Evolutionary conservation across 1,139 yeast species (phyloP).

Genomic region (Hyphopichia khmerensis): DNA sequence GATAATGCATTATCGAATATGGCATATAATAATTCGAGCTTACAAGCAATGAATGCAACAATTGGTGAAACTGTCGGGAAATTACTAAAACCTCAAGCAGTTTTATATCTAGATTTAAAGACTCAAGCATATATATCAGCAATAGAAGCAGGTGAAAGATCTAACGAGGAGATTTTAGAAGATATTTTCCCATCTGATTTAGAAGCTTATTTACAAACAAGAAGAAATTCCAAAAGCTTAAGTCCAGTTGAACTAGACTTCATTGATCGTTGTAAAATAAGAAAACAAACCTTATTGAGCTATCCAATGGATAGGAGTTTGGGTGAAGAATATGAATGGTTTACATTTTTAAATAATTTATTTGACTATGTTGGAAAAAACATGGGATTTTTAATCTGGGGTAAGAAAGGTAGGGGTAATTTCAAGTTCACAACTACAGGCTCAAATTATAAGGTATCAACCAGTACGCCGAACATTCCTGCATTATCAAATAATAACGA

Average conservation of each 20-base stretch:
- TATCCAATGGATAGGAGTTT: slow-evolving; percentile 46
- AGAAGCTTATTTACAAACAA: slow-evolving; percentile 38
- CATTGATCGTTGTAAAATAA: slow-evolving; percentile 62
- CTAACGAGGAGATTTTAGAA: slow-evolving; percentile 67
- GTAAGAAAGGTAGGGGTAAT: slow-evolving; percentile 48
- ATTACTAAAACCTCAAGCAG: slow-evolving; percentile 77
- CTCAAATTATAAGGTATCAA: not conserved
- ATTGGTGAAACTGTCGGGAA: slow-evolving; percentile 51
- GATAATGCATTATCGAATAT: slow-evolving; percentile 40
- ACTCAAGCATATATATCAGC: slow-evolving; percentile 96
- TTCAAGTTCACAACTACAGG: slow-evolving; percentile 6
- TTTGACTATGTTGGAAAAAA: slow-evolving; percentile 77
- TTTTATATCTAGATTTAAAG: slow-evolving; percentile 76
- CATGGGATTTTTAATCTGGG: slow-evolving; percentile 71
- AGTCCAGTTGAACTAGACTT: slow-evolving; percentile 76
- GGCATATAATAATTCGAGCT: slow-evolving; percentile 31
- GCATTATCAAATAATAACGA: not conserved
- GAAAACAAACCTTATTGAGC: slow-evolving; percentile 62
- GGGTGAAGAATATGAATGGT: slow-evolving; percentile 34
- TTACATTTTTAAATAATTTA: slow-evolving; percentile 52
- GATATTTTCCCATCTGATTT: slow-evolving; percentile 73
- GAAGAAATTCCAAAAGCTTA: slow-evolving; percentile 29
- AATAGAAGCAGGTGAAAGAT: slow-evolving; percentile 67
- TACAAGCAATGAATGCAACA: slow-evolving; percentile 36
- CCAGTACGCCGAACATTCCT: not conserved